Evolutionary conservation across 2,329 filamentous ascomycete species (phyloP), one percentile per base, ranked within the genome.

Genomic region (Neodidymelliopsis sp.): DNA sequence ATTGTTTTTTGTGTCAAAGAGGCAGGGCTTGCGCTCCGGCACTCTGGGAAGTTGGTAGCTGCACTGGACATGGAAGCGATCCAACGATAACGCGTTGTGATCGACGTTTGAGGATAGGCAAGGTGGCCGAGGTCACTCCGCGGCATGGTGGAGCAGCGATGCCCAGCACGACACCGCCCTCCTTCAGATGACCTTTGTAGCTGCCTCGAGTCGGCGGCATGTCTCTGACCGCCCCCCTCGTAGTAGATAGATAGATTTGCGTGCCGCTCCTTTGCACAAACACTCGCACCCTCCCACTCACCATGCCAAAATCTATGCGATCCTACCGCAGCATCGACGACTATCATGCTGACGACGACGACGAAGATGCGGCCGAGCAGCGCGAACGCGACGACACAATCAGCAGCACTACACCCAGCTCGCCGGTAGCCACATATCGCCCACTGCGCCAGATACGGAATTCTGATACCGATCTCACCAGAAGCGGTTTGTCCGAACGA

Each of bases 401-500:
- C 54, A 65, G 66, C 60, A 65, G 56, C 63, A 59, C 67, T 28
- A 71, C 67, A 6, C 67, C 66, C 20, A 65, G 66, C 23, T 71
- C 69, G n/a, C 70, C 69, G 6, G 64, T 65, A 2, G 49, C 59
- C 33, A 63, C 61, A 3, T 67, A 67, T 56, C 70, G 70, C 35
- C 56, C 53, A 15, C 48, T 59, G 24, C 56, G 63, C 25, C 62
- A 53, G 27, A 62, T 64, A 55, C 68, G 65, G 43, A 62, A 67
- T 38, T 73, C 75, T 34, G 68, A 66, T 49, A 56, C 60, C 46
- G 63, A 76, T 55, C 58, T 73, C 56, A 36, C 63, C 41, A 42
- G 63, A 56, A 53, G 64, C 47, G 46, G 73, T 63, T 46, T 71
- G 20, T 78, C 78, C 48, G 80, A 83, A 62, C 71, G 70, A 13